Conservation (phyloP, 176 grass and related monocot genomes). For the Rhynchospora tenuis region DNA sequence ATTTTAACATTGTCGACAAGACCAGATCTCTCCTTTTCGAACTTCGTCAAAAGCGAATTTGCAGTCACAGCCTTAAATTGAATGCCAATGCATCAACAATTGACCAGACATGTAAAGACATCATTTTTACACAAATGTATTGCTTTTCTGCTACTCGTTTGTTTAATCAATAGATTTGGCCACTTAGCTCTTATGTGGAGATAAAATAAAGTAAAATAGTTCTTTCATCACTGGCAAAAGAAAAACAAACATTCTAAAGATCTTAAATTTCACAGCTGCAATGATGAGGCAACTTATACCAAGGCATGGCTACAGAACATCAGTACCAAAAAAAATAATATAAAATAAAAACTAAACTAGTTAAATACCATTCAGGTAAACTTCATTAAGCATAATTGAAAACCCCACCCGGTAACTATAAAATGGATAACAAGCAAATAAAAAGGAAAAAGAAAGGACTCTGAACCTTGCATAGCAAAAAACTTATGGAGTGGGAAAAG, state of each 20-base stretch:
- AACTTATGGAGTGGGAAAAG: not conserved
- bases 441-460: no score
- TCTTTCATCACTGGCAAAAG: not conserved
- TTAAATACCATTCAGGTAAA: no score
- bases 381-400: no score
- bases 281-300: not conserved
- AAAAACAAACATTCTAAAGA: not conserved
- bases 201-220: not conserved
- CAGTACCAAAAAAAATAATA: not conserved
- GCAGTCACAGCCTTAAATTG: constrained; percentile 56
- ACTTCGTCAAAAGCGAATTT: constrained; percentile 45
- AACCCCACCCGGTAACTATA: no score
- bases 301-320: not conserved
- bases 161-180: not conserved
- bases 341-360: no score
- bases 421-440: no score
- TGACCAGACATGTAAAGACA: not conserved
- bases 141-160: not conserved
- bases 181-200: not conserved
- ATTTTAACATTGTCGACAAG: constrained; percentile 68
- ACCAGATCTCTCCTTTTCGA: constrained; percentile 62
- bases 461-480: not conserved
- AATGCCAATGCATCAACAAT: constrained; percentile 7
- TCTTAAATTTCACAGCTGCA: not conserved
- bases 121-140: not conserved